phyloP scores from a whole-genome alignment of 257 asterid genomes.

The Jacaranda mimosifolia region DNA sequence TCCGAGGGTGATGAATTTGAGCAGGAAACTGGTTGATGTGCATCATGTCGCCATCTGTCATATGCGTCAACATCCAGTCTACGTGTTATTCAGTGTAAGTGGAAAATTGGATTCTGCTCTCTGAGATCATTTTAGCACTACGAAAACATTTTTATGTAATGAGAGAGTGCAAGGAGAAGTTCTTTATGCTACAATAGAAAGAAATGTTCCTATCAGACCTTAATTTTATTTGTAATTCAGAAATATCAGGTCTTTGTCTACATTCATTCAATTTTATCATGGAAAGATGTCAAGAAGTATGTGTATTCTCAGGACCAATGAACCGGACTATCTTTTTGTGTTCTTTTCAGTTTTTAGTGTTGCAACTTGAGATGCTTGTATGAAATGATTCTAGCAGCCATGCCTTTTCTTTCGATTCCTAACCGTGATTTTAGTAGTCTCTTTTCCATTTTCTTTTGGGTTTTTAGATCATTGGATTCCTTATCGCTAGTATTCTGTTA shows the following conservation, averaged over 20 bases:
- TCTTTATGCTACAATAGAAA: no score
- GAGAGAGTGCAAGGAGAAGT: not conserved
- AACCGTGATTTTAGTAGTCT: not conserved
- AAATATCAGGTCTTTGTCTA: no score
- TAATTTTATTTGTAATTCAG: no score
- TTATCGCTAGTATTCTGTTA: not conserved
- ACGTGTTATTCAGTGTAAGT: not conserved
- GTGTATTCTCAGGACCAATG: no score
- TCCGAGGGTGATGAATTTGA: conserved; percentile 96
- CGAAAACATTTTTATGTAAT: not conserved
- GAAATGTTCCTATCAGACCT: no score
- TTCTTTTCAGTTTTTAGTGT: not conserved
- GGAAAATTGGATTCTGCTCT: not conserved
- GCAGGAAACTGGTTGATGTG: conserved; percentile 82
- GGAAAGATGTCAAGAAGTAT: not conserved
- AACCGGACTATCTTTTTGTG: not conserved
- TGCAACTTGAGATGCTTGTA: not conserved
- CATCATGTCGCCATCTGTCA: not conserved
- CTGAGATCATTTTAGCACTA: not conserved
- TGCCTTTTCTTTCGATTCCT: not conserved
- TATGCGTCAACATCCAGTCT: not conserved
- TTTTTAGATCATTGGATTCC: not conserved
- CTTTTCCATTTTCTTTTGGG: not conserved
- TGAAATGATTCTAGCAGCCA: not conserved
- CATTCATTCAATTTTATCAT: no score